A percentile compares a stretch with the other conserved stretches of the same genome.
Evolutionary conservation across 2,329 filamentous ascomycete species (phyloP).

Genomic region (Penicillium sp.): DNA sequence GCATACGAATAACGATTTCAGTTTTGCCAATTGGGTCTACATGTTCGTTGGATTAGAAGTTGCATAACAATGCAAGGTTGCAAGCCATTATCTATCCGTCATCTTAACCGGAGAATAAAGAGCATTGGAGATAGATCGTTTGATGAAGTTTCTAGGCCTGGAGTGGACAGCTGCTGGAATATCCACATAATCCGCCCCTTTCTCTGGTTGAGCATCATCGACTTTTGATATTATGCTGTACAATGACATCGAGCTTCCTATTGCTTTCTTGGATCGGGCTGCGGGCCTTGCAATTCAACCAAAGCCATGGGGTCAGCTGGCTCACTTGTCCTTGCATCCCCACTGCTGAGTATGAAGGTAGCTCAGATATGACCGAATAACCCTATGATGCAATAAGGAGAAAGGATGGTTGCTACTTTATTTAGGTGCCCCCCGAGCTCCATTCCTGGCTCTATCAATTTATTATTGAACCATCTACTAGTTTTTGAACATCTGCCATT

Average conservation of each 20-base stretch:
- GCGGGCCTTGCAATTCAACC: conserved; percentile 9
- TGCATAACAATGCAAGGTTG: not conserved
- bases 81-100: no score
- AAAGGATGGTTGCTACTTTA: not conserved
- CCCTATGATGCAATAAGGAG: conserved; percentile 23
- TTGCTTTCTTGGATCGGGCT: conserved; percentile 3
- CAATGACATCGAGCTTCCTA: not conserved
- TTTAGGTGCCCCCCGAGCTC: conserved; percentile 10
- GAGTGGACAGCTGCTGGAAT: not conserved
- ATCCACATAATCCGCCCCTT: not conserved
- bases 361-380: conserved; percentile 7
- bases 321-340: not conserved
- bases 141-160: not conserved
- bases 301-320: conserved; percentile 2
- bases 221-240: not conserved
- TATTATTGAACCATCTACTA: not conserved
- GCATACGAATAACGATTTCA: no score
- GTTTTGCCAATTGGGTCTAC: not conserved
- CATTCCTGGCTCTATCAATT: not conserved
- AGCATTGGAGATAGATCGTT: not conserved
- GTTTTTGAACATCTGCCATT: not conserved
- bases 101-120: not conserved
- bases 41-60: not conserved
- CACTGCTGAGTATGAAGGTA: not conserved
- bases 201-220: conserved; percentile 7